A percentile compares a stretch with the other conserved stretches of the same genome.
Conservation (phyloP, 371 early-diverging fungal genomes). For the Mortierella sp. region DNA sequence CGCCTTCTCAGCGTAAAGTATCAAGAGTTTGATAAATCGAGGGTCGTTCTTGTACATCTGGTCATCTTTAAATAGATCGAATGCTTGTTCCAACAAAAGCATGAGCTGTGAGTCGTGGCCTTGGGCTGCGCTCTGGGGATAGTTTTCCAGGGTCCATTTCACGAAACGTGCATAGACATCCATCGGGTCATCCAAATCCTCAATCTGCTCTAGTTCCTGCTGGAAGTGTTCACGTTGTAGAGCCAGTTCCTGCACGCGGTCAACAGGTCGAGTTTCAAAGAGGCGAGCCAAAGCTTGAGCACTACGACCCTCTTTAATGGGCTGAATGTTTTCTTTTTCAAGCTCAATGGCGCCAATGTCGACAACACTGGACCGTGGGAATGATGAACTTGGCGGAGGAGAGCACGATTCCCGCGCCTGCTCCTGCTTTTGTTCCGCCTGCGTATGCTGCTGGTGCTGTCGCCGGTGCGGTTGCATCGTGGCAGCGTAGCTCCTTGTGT, state of each 20-base stretch:
- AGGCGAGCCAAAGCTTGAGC: conserved; percentile 63
- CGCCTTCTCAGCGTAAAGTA: conserved; percentile 70
- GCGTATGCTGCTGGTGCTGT: too few relatives aligned
- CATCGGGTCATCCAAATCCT: conserved; percentile 80
- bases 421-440: conserved; percentile 6
- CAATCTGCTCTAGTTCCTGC: conserved; percentile 59
- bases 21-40: conserved; percentile 80
- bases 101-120: conserved; percentile 65
- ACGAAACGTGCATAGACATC: conserved; percentile 79
- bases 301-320: conserved; percentile 74
- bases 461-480: conserved; percentile 22
- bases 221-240: conserved; percentile 58
- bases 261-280: conserved; percentile 43
- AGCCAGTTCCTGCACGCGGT: conserved; percentile 56
- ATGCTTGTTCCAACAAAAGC: conserved; percentile 68
- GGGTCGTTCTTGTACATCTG: conserved; percentile 79
- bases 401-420: conserved; percentile 2
- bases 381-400: neutral
- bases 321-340: conserved; percentile 88
- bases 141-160: conserved; percentile 77
- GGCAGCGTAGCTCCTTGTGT: neutral
- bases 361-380: conserved; percentile 33
- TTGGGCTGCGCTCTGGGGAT: conserved; percentile 69
- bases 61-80: conserved; percentile 69
- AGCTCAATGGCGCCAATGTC: conserved; percentile 63